Percentiles rank a stretch among this genome's conserved stretches.
Conservation (phyloP, 1,284 basidiomycete species). For the Cystobasidium sp. region DNA sequence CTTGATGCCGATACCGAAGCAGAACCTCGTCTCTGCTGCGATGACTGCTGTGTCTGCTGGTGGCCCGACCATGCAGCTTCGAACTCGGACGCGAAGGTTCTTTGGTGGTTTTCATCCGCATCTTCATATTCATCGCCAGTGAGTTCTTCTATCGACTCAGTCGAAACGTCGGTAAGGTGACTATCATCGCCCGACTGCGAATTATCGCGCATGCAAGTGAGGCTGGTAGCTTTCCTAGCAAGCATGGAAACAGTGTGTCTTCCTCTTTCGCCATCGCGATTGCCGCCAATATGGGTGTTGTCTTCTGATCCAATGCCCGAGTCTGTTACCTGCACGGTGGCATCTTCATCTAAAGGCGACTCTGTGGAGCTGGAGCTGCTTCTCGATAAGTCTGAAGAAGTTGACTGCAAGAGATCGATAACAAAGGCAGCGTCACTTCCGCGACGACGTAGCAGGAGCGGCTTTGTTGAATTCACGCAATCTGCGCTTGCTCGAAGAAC, state of each 20-base stretch:
- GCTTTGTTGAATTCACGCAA: constrained; percentile 79
- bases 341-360: constrained; percentile 22
- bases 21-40: constrained; percentile 6
- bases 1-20: constrained; percentile 8
- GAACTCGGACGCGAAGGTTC: background rate
- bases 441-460: constrained; percentile 57
- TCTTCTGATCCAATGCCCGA: constrained; percentile 30
- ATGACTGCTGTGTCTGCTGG: constrained; percentile 2
- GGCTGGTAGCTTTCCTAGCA: constrained; percentile 60
- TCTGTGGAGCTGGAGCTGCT: constrained; percentile 22
- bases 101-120: constrained; percentile 9
- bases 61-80: background rate
- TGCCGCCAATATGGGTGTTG: constrained; percentile 14
- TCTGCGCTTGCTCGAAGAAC: constrained; percentile 86
- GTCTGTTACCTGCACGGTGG: constrained; percentile 25
- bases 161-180: constrained; percentile 15
- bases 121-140: constrained; percentile 27
- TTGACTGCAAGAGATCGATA: constrained; percentile 26
- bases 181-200: constrained; percentile 46
- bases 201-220: constrained; percentile 55
- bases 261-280: constrained; percentile 47
- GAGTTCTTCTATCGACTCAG: constrained; percentile 12
- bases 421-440: constrained; percentile 36
- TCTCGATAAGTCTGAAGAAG: constrained; percentile 14
- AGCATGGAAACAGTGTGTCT: constrained; percentile 61